Percentiles rank a stretch among this genome's conserved stretches.
phyloP scores from a whole-genome alignment of 202 grass and related monocot species.

The Schoenoplectus triqueter region DNA sequence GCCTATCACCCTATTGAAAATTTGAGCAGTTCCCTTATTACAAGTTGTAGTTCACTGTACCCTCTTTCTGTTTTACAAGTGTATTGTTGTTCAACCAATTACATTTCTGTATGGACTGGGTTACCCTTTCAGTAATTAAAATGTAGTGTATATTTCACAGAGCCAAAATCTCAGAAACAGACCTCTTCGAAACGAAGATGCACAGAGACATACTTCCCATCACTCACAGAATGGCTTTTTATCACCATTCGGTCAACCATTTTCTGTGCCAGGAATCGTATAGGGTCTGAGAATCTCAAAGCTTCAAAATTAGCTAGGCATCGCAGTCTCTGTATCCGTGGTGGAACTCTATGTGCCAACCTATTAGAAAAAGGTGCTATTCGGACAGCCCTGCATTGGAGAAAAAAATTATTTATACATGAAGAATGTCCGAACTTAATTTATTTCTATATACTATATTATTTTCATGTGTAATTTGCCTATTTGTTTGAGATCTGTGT shows the following conservation, averaged over 20 bases:
- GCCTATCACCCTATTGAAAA: neutral
- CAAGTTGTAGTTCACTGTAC: neutral
- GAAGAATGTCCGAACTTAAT: neutral
- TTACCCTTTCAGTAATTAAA: neutral
- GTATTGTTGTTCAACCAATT: neutral
- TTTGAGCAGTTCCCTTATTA: neutral
- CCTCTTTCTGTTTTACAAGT: neutral
- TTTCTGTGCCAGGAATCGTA: constrained; percentile 69
- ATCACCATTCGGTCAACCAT: constrained; percentile 87
- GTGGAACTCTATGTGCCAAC: constrained; percentile 67
- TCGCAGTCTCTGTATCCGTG: constrained; percentile 69
- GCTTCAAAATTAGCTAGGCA: constrained; percentile 91
- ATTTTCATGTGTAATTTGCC: neutral
- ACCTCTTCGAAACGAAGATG: constrained; percentile 99
- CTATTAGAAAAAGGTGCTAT: constrained; percentile 98
- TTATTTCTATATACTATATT: neutral
- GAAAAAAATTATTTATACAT: constrained; percentile 15
- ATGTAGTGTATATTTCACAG: neutral
- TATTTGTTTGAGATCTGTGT: constrained; percentile 8
- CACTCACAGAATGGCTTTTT: constrained; percentile 57
- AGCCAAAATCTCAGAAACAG: constrained; percentile 1
- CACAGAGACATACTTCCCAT: constrained; percentile 83
- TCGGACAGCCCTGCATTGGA: constrained; percentile 68
- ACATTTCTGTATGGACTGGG: constrained; percentile 11
- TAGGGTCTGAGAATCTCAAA: constrained; percentile 83